Conservation (phyloP, 192 early-diverging fungal genomes). For the Coemansia sp. region DNA sequence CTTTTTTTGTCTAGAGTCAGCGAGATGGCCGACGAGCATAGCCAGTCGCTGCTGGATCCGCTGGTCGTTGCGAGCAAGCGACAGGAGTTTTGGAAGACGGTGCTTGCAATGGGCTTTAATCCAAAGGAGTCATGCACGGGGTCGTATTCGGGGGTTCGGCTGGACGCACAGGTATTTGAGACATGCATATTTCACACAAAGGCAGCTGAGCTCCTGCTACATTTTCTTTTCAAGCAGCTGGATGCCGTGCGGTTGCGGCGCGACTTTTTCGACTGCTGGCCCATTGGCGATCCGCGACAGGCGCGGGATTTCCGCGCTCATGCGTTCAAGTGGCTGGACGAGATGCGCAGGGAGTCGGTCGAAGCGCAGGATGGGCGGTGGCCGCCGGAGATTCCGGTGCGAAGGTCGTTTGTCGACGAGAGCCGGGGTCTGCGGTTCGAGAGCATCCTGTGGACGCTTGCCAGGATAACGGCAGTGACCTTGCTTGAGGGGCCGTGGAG, state of each 20-base stretch:
- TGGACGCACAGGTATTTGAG: conserved; percentile 55
- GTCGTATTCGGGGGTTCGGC: conserved; percentile 42
- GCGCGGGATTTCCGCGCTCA: conserved; percentile 58
- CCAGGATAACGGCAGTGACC: conserved; percentile 10
- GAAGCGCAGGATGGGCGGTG: conserved; percentile 20
- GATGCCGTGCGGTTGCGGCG: conserved; percentile 29
- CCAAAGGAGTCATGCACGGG: conserved; percentile 29
- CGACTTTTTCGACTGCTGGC: conserved; percentile 58
- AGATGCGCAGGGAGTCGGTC: conserved; percentile 47
- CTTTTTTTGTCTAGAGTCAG: neutral
- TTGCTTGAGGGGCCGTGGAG: neutral
- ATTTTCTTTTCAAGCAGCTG: conserved; percentile 54
- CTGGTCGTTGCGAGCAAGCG: conserved; percentile 15
- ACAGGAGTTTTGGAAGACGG: conserved; percentile 38
- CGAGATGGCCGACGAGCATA: conserved; percentile 1
- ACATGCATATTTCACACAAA: conserved; percentile 56
- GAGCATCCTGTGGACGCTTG: conserved; percentile 33
- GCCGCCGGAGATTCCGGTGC: conserved; percentile 38
- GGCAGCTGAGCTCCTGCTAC: conserved; percentile 58
- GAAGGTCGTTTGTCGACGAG: conserved; percentile 51
- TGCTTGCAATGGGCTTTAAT: conserved; percentile 44
- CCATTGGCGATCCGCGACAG: conserved; percentile 55
- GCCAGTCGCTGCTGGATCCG: neutral
- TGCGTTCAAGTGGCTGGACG: conserved; percentile 60
- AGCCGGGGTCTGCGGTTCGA: conserved; percentile 47